These are phyloP conservation scores for Lachnellula cervina DNA, from an alignment of 2,329 filamentous ascomycete species.

Conservation along the genomic window DNA sequence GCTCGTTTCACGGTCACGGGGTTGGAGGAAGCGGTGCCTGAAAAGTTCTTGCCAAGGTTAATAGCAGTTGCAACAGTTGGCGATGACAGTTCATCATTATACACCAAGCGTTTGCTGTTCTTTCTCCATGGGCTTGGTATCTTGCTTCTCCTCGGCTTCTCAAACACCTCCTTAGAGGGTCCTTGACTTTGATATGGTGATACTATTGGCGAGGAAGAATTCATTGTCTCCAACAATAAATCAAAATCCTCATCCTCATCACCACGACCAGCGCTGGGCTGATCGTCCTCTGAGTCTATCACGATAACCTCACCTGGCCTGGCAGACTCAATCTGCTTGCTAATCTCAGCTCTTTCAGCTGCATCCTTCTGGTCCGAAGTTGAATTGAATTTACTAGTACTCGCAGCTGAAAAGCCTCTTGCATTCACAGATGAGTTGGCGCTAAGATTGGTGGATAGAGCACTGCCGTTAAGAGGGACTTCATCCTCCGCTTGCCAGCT, in stretches of 20 bases:
- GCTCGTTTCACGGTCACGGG: conserved; percentile 14
- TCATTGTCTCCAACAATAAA: conserved; percentile 30
- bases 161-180: conserved; percentile 10
- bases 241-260: conserved; percentile 29
- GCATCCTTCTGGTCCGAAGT: conserved; percentile 20
- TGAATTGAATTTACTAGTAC: neutral
- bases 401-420: neutral
- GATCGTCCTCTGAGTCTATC: conserved; percentile 23
- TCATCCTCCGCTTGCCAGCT: conserved; percentile 28
- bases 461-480: conserved; percentile 4
- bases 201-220: conserved; percentile 28
- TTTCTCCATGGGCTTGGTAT: conserved; percentile 31
- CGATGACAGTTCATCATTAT: conserved; percentile 28
- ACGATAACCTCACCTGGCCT: conserved; percentile 20
- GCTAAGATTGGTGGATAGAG: conserved; percentile 1
- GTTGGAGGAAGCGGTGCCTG: neutral
- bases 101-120: conserved; percentile 28
- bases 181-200: conserved; percentile 5
- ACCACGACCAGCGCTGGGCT: conserved; percentile 4
- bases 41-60: conserved; percentile 5
- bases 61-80: conserved; percentile 4
- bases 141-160: conserved; percentile 28
- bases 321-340: conserved; percentile 20
- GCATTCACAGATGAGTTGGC: conserved; percentile 1
- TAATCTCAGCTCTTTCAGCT: conserved; percentile 24